Conservation (phyloP, 768 basidiomycete species). For the Clathrus columnatus region DNA sequence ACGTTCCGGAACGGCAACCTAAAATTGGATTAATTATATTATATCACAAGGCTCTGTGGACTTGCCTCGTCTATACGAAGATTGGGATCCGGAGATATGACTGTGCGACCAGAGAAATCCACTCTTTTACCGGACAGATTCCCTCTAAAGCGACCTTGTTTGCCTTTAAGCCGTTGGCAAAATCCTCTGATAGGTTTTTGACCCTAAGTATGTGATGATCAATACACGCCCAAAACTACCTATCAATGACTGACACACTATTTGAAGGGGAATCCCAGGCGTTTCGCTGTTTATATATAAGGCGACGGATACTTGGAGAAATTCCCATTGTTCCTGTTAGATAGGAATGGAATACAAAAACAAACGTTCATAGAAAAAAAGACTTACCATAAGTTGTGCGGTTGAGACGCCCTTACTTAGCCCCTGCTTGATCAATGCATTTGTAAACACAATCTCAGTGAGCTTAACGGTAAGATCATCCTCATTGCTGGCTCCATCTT, state of each 20-base stretch:
- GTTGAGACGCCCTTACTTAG: conserved; percentile 83
- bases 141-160: conserved; percentile 97
- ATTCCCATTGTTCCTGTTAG: conserved; percentile 93
- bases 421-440: conserved; percentile 85
- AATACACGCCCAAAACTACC: not conserved
- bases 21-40: not conserved
- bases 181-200: conserved; percentile 96
- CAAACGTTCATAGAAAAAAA: not conserved
- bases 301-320: conserved; percentile 87
- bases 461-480: conserved; percentile 97
- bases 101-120: conserved; percentile 95
- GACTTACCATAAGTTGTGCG: conserved; percentile 73
- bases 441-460: conserved; percentile 92
- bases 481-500: conserved; percentile 97
- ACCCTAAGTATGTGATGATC: conserved; percentile 29
- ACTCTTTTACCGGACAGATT: conserved; percentile 98
- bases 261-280: conserved; percentile 82
- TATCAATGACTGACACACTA: conserved; percentile 21
- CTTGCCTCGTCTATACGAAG: conserved; percentile 87
- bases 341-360: conserved; percentile 6
- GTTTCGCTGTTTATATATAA: conserved; percentile 98
- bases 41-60: not conserved
- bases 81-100: conserved; percentile 99
- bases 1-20: conserved; percentile 87
- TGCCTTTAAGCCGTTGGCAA: conserved; percentile 95